Evolutionary conservation across 1,284 basidiomycete species (phyloP), one percentile per base, ranked within the genome.

Genomic region (Ceraceosorus guamensis): DNA sequence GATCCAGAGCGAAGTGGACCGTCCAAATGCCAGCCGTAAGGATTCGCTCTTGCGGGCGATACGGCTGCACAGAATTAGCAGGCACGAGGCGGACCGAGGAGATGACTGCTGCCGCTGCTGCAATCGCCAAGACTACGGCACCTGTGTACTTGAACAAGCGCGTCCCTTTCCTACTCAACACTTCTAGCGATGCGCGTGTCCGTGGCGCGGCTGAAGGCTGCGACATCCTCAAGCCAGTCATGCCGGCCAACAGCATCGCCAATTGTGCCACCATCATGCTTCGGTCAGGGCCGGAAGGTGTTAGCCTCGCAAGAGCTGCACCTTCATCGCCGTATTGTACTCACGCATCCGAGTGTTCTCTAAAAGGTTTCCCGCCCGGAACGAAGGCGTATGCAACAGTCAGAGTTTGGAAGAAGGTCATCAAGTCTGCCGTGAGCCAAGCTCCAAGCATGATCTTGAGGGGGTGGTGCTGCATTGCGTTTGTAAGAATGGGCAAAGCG

Each of bases 351-450:
- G 88, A 90, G 24, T 87, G 80, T 77, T 95, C 91, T 30, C 91
- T 80, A 57, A 96, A 80, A 61, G 85, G 80, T 63, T 81, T 77
- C 0, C 89, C 91, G 1, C 87, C 87, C 0, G 91, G 91, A 2
- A 95, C 89, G 68, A 95, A 95, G 0, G 91, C 91, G 77, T 96
- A 95, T 0, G 91, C 91, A 48, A 90, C 89, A 0, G 90, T 91
- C 77, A 88, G 85, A 8, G 73, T 67, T 13, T 64, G 63, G n/a
- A 74, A 33, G 55, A 75, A 75, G 2, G 59, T 61, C 14, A 71
- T 59, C 39, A 71, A 31, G 34, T 67, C 66, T 44, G 64, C 59
- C 10, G 64, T 53, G 11, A 71, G 56, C 71, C 72, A 74, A 16
- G 53, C 60, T 34, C 52, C 56, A 2, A 67, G 47, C 62, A 71